Evolutionary conservation across 192 early-diverging fungal genomes (phyloP), one percentile per base, ranked within the genome.

Genomic region (Coemansia furcata): DNA sequence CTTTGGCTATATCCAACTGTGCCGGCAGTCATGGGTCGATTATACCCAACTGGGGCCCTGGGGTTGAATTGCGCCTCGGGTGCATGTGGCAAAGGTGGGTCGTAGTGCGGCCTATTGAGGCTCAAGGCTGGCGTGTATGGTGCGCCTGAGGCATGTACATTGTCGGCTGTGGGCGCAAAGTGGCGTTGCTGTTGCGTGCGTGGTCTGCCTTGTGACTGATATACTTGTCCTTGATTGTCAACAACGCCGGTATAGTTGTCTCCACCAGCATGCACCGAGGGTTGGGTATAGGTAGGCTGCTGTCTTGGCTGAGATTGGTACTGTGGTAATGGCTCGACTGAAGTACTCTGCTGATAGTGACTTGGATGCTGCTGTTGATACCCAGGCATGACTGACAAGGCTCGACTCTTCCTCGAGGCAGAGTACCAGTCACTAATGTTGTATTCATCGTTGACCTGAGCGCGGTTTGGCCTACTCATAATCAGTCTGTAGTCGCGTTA

Each of bases 381-480:
- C 4, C 58, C 71, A 11, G 69, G 43, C 65, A 66, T 62, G 17
- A 63, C 60, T 0, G 74, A 71, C n/a, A 69, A 29, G n/a, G 65
- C 65, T 10, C 40, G 54, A 57, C 74, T 82, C 15, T 73, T 68
- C 65, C 79, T 61, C 15, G 74, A 68, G 19, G 79, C 79, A 9
- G 63, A 54, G 40, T 82, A 73, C 74, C 74, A 82, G 63, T 73
- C 74, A 36, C 49, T 21, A n/a, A 71, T 63, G 46, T 73, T 60
- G 30, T 76, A 71, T 8, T 65, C 71, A 55, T 71, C 66, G 55
- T 75, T 66, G 5, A 54, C 49, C 23, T 68, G 55, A 37, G 55
- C 71, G 4, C 65, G 68, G 57, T 59, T 62, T 39, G 49, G 49
- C 23, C 36, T 26, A n/a, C 29, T 59, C 60, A 62, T 57, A 63